Evolutionary conservation across 768 basidiomycete genomes (phyloP).

Genomic region (Gloeostereum incarnatum): DNA sequence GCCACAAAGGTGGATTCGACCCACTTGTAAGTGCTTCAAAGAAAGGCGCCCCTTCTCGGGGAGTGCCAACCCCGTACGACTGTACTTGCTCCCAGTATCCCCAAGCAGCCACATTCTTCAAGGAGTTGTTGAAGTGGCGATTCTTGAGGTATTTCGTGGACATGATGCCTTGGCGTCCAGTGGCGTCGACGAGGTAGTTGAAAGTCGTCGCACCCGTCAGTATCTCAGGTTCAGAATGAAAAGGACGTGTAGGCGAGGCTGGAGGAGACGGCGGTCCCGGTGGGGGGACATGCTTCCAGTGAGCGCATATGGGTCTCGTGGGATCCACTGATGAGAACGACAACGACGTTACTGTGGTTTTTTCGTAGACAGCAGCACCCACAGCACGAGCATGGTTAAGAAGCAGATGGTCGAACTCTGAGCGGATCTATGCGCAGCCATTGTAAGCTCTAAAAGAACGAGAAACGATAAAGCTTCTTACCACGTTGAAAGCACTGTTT

Average conservation of each 20-base stretch:
- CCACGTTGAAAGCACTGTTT: constrained; percentile 55
- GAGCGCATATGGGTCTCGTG: constrained; percentile 38
- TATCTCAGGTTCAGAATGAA: constrained; percentile 7
- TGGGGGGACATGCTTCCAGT: constrained; percentile 39
- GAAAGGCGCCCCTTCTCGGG: constrained; percentile 50
- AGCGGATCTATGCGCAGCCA: constrained; percentile 30
- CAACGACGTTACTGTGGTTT: constrained; percentile 40
- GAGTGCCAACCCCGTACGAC: constrained; percentile 40
- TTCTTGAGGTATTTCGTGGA: constrained; percentile 64
- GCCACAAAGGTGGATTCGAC: constrained; percentile 8
- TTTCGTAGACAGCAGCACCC: constrained; percentile 45
- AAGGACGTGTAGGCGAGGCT: constrained; percentile 23
- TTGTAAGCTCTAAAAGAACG: background rate
- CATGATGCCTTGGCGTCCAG: constrained; percentile 63
- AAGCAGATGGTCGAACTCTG: constrained; percentile 53
- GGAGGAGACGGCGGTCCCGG: constrained; percentile 29
- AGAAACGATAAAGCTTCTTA: constrained; percentile 17
- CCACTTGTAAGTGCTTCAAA: constrained; percentile 65
- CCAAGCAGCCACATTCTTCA: constrained; percentile 74
- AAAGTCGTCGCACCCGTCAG: constrained; percentile 44
- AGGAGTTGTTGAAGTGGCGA: constrained; percentile 53
- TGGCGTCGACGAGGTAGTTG: constrained; percentile 63
- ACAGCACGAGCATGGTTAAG: constrained; percentile 44
- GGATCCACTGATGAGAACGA: constrained; percentile 31
- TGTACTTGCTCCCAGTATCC: constrained; percentile 59